A percentile compares a stretch with the other conserved stretches of the same genome.
phyloP scores from a whole-genome alignment of 2,329 filamentous ascomycete genomes.

The Aspergillus brasiliensis region DNA sequence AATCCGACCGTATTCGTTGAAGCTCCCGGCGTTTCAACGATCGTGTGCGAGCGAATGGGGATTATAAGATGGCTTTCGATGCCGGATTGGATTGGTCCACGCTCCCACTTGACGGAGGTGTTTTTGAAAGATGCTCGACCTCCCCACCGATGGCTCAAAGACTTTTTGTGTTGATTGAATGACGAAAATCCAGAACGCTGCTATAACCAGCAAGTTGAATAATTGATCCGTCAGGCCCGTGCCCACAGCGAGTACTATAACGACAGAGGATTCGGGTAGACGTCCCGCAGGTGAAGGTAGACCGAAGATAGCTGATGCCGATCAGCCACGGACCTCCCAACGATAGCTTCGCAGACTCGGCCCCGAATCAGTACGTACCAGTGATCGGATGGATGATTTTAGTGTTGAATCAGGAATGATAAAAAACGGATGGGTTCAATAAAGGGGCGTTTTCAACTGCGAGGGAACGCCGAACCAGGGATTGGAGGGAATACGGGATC shows the following conservation, averaged over 20 bases:
- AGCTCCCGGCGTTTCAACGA: not conserved
- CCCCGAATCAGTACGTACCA: slow-evolving; percentile 9
- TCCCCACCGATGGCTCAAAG: not conserved
- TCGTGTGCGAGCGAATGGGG: not conserved
- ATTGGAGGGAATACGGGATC: slow-evolving; percentile 10
- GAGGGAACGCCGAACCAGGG: slow-evolving; percentile 8
- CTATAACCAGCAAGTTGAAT: not conserved
- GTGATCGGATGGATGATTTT: not conserved
- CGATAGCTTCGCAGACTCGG: not conserved
- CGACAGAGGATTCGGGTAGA: not conserved
- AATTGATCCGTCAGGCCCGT: slow-evolving; percentile 1
- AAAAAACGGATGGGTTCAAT: not conserved
- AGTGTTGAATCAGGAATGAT: not conserved
- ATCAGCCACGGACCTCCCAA: slow-evolving; percentile 12
- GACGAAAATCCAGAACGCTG: not conserved
- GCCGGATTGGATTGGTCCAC: not conserved
- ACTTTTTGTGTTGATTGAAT: not conserved
- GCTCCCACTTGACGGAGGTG: not conserved
- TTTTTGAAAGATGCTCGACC: not conserved
- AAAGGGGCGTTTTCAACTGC: slow-evolving; percentile 6
- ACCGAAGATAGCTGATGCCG: slow-evolving; percentile 11
- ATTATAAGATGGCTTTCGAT: not conserved
- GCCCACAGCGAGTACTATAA: slow-evolving; percentile 7
- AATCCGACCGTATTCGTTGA: not conserved
- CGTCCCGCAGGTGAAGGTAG: slow-evolving; percentile 4